Base-by-base conservation (phyloP, 192 early-diverging fungal genomes). In the Cladochytrium replicatum region DNA sequence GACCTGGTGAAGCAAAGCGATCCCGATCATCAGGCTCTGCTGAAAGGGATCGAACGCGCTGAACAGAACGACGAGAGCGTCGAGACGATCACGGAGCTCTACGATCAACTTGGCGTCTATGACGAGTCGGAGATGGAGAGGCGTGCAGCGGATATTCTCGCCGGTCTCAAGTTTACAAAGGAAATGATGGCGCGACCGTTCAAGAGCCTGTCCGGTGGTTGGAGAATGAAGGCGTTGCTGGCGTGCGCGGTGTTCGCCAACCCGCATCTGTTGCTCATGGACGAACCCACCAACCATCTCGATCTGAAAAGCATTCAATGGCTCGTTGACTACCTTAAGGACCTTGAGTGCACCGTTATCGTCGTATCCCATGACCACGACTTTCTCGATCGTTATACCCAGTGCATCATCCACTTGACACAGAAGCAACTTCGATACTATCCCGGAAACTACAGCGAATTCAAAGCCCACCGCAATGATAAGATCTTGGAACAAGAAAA, bases 201-300 rank as follows among this genome's bases (percentile, higher is more conserved):
- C 8, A 61, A 71, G 43, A 50, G 53, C 29, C 42, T 69, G n/a
- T 71, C 67, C 31, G 67, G 67, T 52, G 67, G 67, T 34, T 69
- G 67, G 67, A 47, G 62, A 23, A 69, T 69, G 67, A 62, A 67
- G 34, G 46, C 70, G 32, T 40, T 63, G 8, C 50, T 69, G 19
- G 67, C 67, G n/a, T 38, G 67, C 13, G 67, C 71, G 22, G 41
- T 69, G 30, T 58, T 69, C 28, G 50, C 55, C 30, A 81, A 85
- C 27, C 81, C 88, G 2, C 83, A 83, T 34, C 74, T 91, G n/a
- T 67, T 91, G 48, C 70, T 91, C 32, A 65, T 91, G 30, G 88
- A 91, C 61, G 87, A 91, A 71, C 88, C 88, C 26, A 91, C 82
- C 2, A 84, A 84, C 59, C 82, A 84, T 43, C 58, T 84, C 64